Evolutionary conservation across 768 basidiomycete genomes (phyloP), one percentile per base, ranked within the genome.

Genomic region (Kwoniella europaea): DNA sequence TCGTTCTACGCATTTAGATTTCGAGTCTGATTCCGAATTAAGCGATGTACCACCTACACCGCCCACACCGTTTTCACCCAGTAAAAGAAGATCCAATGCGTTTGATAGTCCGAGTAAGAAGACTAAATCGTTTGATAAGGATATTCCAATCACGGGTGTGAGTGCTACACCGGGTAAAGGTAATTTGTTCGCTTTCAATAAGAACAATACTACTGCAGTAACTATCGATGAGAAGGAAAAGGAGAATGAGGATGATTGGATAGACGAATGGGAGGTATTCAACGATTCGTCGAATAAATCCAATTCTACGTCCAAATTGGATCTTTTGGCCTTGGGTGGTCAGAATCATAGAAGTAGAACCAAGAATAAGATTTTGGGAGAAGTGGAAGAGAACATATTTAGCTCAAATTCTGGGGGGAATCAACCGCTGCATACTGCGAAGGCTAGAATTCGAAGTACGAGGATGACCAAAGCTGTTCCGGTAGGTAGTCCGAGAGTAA

Each of bases 21-120:
- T 63, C 15, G 67, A 24, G n/a, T 29, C 67, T 20, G 59, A 60
- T 29, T 61, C 63, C 3, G 65, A 66, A 16, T 35, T 71, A 10
- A 56, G 43, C 60, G 65, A 56, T 42, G 50, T 22, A 52, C 68
- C 65, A 9, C 58, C 66, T 6, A 61, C 69, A 10, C 73, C 70
- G 15, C 68, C 69, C 3, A 69, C 76, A 1, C 74, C 74, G 4
- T 29, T 65, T 18, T 73, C 68, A 18, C 72, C 71, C 4, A 59
- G 20, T 27, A 74, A 71, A 50, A 66, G 71, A 10, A 66, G 73
- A 13, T 43, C 67, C n/a, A 62, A 73, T 58, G 69, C 42, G 4
- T 55, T 64, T 13, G 74, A 66, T 61, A 74, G 64, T 29, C 77
- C 77, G 6, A 73, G 67, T 50, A 79, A 75, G 54, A 79, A 74